Evolutionary conservation across 2,329 filamentous ascomycete species (phyloP), one percentile per base, ranked within the genome.

Genomic region (Colletotrichum tabaci): DNA sequence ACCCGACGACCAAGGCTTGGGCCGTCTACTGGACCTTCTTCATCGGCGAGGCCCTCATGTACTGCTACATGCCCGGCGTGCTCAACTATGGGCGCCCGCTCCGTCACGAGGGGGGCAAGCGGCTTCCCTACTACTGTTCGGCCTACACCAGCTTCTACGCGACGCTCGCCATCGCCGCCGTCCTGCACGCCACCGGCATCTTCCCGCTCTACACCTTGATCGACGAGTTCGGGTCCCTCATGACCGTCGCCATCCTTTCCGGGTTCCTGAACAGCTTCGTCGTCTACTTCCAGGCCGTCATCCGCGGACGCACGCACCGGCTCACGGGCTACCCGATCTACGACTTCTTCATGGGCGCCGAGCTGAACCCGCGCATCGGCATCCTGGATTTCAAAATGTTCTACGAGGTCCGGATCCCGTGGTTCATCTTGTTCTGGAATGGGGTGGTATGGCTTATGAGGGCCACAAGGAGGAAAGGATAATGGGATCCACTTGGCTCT

Each of bases 341-440:
- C 81, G 94, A 97, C 84, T 96, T 96, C 83, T 97, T 96, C 86
- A 95, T 96, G 90, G 94, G 94, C 65, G 92, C 93, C 15, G 94
- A 97, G 84, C 87, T 97, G 66, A 96, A 97, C 84, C 94, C 94
- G 5, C 89, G 94, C 75, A 89, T 96, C 80, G 92, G 91, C 67
- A 91, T 94, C 76, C 84, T 97, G 61, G 94, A 97, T 82, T 94
- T 96, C 85, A 97, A 97, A 85, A 96, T 97, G 94, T 96, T 96
- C 84, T 94, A 94, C 77, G 93, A 96, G 81, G 93, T 96, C 74
- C 91, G 93, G 74, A 86, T 96, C 65, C 93, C 93, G n/a, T 96
- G 93, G 93, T 96, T 90, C 83, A 95, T 95, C 72, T 87, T 96
- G 58, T 90, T 95, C 77, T n/a, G n/a, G n/a, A n/a, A n/a, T n/a